Evolutionary conservation across 2,329 filamentous ascomycete genomes (phyloP).

Genomic region (Xylariales sp.): DNA sequence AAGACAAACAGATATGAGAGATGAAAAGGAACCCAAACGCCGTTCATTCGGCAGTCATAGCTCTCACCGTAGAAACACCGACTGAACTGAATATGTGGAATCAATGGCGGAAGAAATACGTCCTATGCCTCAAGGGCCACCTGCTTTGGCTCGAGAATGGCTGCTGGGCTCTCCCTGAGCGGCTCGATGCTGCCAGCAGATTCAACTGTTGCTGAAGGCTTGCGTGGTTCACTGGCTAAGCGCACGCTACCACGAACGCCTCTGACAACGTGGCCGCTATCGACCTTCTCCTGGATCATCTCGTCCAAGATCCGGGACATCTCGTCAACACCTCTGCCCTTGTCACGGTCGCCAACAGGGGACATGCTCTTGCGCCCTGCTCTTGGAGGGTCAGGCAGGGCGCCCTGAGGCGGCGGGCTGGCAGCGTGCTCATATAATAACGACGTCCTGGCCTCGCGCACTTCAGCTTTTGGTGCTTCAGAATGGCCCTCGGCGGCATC

Average conservation of each 20-base stretch:
- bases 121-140: conserved; percentile 20
- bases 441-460: conserved; percentile 19
- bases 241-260: conserved; percentile 64
- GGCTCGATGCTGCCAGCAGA: conserved; percentile 34
- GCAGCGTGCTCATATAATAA: conserved; percentile 25
- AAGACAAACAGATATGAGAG: conserved; percentile 30
- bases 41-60: no score
- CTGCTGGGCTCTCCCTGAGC: conserved; percentile 29
- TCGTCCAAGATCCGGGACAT: conserved; percentile 92
- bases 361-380: conserved; percentile 20
- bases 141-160: conserved; percentile 16
- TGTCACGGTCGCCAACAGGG: conserved; percentile 46
- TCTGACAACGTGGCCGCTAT: conserved; percentile 67
- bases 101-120: no score
- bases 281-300: conserved; percentile 89
- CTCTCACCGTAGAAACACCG: no score
- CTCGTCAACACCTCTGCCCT: conserved; percentile 74
- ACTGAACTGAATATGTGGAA: no score
- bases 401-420: conserved; percentile 26
- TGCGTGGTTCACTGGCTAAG: conserved; percentile 41
- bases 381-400: conserved; percentile 24
- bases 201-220: conserved; percentile 30
- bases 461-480: conserved; percentile 20
- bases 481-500: conserved; percentile 64
- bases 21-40: conserved; percentile 25